Percentiles rank a stretch among this genome's conserved stretches.
Evolutionary conservation across 495 filamentous ascomycete genomes (phyloP).

Genomic region (Ramalina intermedia): DNA sequence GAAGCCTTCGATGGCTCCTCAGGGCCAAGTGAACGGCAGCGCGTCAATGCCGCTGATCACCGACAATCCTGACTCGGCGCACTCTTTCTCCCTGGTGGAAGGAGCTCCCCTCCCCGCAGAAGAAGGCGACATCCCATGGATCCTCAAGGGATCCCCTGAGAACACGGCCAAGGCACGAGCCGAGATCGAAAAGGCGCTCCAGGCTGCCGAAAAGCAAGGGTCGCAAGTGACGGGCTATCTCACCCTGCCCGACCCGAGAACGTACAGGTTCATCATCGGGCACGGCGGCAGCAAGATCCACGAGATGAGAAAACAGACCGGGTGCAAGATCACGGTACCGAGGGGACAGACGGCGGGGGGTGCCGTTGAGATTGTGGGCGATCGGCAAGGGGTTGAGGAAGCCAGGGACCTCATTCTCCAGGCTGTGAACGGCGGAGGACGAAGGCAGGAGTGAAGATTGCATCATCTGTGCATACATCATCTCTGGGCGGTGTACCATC

Average conservation of each 20-base stretch:
- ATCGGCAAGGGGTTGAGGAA: conserved; percentile 65
- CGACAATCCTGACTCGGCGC: conserved; percentile 55
- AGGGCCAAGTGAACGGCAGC: conserved; percentile 31
- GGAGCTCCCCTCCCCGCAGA: conserved; percentile 31
- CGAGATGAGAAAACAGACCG: conserved; percentile 77
- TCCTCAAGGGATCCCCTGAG: conserved; percentile 63
- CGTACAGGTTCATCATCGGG: conserved; percentile 82
- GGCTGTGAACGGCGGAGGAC: conserved; percentile 34
- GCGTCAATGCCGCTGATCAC: conserved; percentile 72
- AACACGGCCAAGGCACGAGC: conserved; percentile 63
- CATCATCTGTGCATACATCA: no score
- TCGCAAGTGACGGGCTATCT: conserved; percentile 63
- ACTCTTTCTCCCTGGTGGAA: conserved; percentile 72
- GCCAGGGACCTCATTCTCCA: conserved; percentile 80
- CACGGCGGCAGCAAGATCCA: conserved; percentile 84
- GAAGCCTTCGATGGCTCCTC: conserved; percentile 36
- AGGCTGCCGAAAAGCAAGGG: conserved; percentile 50
- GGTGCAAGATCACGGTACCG: conserved; percentile 83
- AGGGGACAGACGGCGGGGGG: conserved; percentile 61
- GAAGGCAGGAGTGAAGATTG: neutral
- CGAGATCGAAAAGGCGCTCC: conserved; percentile 53
- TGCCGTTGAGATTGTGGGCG: conserved; percentile 77
- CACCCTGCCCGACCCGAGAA: conserved; percentile 73
- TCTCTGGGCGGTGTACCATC: no score
- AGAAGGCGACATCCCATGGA: conserved; percentile 78